Evolutionary conservation across 495 filamentous ascomycete genomes (phyloP).

Genomic region (Friedmanniomyces simplex): DNA sequence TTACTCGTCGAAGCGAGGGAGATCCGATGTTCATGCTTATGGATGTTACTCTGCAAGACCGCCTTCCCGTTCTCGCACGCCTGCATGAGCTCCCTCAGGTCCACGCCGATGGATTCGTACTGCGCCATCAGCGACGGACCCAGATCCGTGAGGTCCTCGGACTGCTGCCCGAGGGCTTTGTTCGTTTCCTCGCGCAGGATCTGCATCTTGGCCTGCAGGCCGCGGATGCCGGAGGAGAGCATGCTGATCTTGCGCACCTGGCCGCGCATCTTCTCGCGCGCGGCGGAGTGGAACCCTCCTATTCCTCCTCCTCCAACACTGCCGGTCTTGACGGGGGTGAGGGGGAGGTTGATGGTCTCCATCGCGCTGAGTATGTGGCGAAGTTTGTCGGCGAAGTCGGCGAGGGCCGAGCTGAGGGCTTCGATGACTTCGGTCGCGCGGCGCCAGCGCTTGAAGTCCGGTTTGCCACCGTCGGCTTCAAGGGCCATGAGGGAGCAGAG

Average conservation of each 20-base stretch:
- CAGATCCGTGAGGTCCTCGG: slow-evolving; percentile 62
- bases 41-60: slow-evolving; percentile 61
- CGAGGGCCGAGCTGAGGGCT: slow-evolving; percentile 39
- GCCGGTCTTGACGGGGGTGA: slow-evolving; percentile 48
- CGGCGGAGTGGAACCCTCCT: slow-evolving; percentile 47
- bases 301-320: too few relatives aligned
- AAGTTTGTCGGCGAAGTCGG: slow-evolving; percentile 45
- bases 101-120: slow-evolving; percentile 87
- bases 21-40: slow-evolving; percentile 58
- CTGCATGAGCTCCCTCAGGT: slow-evolving; percentile 70
- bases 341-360: slow-evolving; percentile 52
- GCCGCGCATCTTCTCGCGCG: slow-evolving; percentile 66
- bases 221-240: slow-evolving; percentile 80
- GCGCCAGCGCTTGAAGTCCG: slow-evolving; percentile 72
- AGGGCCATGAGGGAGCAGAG: slow-evolving; percentile 79
- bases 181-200: slow-evolving; percentile 84
- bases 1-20: slow-evolving; percentile 49
- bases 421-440: slow-evolving; percentile 67
- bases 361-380: slow-evolving; percentile 66
- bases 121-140: slow-evolving; percentile 69
- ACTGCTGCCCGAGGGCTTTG: slow-evolving; percentile 58
- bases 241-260: slow-evolving; percentile 79
- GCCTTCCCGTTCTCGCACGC: slow-evolving; percentile 86
- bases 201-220: slow-evolving; percentile 90
- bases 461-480: slow-evolving; percentile 70